Conservation (phyloP, 495 filamentous ascomycete species). For the Stereocaulon alpinum region DNA sequence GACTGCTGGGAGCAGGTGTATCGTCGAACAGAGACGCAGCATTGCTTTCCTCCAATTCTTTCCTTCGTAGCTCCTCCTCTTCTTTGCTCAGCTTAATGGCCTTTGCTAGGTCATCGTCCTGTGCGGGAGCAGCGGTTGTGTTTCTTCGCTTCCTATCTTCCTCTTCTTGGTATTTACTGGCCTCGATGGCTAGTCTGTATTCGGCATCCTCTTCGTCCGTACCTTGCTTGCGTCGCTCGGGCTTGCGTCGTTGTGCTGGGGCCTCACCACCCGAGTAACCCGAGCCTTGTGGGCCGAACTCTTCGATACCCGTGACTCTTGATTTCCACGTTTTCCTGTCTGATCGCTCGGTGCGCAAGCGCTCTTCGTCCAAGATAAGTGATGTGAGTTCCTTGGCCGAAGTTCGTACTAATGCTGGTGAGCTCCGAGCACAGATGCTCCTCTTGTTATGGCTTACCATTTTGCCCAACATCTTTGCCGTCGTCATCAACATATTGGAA, state of each 20-base stretch:
- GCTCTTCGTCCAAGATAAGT: slow-evolving; percentile 90
- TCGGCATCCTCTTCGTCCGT: slow-evolving; percentile 86
- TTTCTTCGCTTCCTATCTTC: slow-evolving; percentile 68
- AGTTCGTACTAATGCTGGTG: slow-evolving; percentile 60
- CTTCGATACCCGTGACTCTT: slow-evolving; percentile 84
- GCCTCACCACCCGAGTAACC: slow-evolving; percentile 28
- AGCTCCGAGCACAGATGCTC: slow-evolving; percentile 14
- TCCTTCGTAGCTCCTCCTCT: slow-evolving; percentile 78
- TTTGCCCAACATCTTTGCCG: slow-evolving; percentile 85
- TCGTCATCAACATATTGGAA: slow-evolving; percentile 96
- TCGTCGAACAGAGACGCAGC: slow-evolving; percentile 82
- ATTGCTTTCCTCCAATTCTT: slow-evolving; percentile 85
- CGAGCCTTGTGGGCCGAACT: slow-evolving; percentile 45
- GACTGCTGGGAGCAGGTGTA: slow-evolving; percentile 46
- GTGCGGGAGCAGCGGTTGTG: slow-evolving; percentile 39
- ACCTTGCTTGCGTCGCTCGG: slow-evolving; percentile 33
- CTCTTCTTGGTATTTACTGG: slow-evolving; percentile 90
- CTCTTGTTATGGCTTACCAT: slow-evolving; percentile 47
- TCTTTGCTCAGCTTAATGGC: slow-evolving; percentile 95
- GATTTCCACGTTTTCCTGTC: slow-evolving; percentile 96
- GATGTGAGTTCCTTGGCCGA: slow-evolving; percentile 94
- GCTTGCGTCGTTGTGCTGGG: slow-evolving; percentile 32
- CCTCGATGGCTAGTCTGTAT: slow-evolving; percentile 86
- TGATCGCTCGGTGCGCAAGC: slow-evolving; percentile 78
- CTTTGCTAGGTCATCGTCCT: slow-evolving; percentile 78